Conservation (phyloP, 305 asterid genomes). For the Fraxinus paxiana region DNA sequence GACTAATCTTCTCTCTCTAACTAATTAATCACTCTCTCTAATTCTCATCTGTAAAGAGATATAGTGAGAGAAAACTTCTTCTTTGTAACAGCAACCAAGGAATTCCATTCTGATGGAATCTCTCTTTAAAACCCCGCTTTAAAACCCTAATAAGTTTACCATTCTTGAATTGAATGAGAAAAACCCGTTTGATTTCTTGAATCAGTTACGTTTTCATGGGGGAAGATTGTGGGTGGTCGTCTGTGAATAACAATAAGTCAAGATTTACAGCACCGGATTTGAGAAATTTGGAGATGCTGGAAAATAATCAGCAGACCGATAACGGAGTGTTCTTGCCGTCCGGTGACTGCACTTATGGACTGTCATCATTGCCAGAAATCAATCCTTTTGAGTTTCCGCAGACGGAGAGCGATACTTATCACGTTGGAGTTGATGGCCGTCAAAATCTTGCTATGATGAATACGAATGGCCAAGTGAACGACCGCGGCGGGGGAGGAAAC, state of each 20-base stretch:
- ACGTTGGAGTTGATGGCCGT: not conserved
- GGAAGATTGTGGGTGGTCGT: not conserved
- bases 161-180: not conserved
- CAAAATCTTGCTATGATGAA: not conserved
- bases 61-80: not conserved
- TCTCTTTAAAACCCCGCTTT: not conserved
- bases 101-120: not conserved
- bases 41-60: not conserved
- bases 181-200: not conserved
- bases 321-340: not conserved
- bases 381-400: not conserved
- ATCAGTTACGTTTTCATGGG: not conserved
- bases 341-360: not conserved
- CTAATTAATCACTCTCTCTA: not conserved
- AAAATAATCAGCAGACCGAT: not conserved
- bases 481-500: not conserved
- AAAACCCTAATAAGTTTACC: not conserved
- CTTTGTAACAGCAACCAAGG: not conserved
- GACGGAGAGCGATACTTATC: not conserved
- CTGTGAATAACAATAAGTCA: not conserved
- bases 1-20: not conserved
- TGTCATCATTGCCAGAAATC: not conserved
- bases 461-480: not conserved
- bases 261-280: not conserved
- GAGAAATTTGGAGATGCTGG: not conserved